Conservation (phyloP, 2,329 filamentous ascomycete genomes). For the Aureobasidium zeae region DNA sequence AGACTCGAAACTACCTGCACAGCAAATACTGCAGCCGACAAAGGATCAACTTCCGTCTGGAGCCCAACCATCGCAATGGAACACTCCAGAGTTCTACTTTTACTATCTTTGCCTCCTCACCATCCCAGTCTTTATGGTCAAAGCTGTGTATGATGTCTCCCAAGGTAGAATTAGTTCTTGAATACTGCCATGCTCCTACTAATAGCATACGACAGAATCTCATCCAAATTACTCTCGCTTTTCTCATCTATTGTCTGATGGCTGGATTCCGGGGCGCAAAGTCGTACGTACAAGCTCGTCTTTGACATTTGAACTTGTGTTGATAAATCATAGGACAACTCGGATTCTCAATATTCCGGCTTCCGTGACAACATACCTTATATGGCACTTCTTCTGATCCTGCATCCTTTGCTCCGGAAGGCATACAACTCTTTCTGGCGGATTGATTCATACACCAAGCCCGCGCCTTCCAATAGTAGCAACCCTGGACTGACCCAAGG, state of each 20-base stretch:
- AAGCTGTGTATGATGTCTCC: constrained; percentile 77
- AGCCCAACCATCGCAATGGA: constrained; percentile 66
- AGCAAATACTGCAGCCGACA: constrained; percentile 25
- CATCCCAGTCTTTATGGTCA: constrained; percentile 77
- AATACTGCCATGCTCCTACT: constrained; percentile 23
- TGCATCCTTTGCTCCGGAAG: constrained; percentile 71
- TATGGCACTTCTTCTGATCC: constrained; percentile 60
- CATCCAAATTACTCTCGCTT: constrained; percentile 75
- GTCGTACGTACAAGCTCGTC: constrained; percentile 51
- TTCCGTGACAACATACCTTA: constrained; percentile 83
- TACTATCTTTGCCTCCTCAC: constrained; percentile 71
- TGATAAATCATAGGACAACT: constrained; percentile 80
- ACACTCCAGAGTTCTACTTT: constrained; percentile 71
- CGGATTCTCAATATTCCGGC: constrained; percentile 75
- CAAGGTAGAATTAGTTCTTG: constrained; percentile 46
- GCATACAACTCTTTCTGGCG: constrained; percentile 52
- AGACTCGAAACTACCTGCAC: constrained; percentile 14
- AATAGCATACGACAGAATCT: constrained; percentile 45
- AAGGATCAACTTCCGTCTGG: constrained; percentile 23
- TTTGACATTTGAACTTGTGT: background rate
- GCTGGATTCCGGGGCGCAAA: constrained; percentile 88
- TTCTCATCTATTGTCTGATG: constrained; percentile 59
- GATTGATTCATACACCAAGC: constrained; percentile 36
- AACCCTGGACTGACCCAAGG: constrained; percentile 32
- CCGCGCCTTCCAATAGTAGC: constrained; percentile 30